phyloP scores from a whole-genome alignment of 805 yeast genomes.

The Nakazawaea laoshanensis region DNA sequence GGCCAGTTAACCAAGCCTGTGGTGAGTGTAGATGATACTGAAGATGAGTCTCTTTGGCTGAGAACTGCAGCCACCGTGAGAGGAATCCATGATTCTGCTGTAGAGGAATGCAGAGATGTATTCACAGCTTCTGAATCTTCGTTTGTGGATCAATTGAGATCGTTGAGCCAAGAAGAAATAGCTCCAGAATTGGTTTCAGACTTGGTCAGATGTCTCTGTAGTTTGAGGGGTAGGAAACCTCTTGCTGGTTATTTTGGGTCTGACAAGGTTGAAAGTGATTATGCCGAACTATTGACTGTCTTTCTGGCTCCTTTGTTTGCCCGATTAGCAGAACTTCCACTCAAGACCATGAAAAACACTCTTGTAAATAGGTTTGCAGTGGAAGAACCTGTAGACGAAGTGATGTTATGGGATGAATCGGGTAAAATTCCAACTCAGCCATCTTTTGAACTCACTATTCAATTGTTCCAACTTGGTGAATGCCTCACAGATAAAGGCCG shows the following conservation, averaged over 20 bases:
- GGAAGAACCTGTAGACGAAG: not conserved
- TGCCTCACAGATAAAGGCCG: not conserved
- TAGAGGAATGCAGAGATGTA: not conserved
- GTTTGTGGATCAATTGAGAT: slow-evolving; percentile 1
- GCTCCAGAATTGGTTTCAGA: not conserved
- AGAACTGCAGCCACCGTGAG: not conserved
- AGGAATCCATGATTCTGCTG: not conserved
- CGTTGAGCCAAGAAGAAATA: not conserved
- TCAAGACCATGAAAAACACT: no score
- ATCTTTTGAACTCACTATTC: slow-evolving; percentile 1
- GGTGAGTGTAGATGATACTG: slow-evolving; percentile 26
- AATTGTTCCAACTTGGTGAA: slow-evolving; percentile 4
- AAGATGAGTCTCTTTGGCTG: slow-evolving; percentile 23
- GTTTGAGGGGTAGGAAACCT: slow-evolving; percentile 3
- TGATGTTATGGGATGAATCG: slow-evolving; percentile 4
- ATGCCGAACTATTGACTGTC: no score
- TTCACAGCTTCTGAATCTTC: not conserved
- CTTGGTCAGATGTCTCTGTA: slow-evolving; percentile 7
- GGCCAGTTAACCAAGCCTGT: slow-evolving; percentile 18
- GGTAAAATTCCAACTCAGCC: slow-evolving; percentile 8
- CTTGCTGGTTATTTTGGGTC: not conserved
- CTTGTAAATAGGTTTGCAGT: no score
- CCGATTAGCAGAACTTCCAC: no score
- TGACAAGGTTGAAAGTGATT: not conserved
- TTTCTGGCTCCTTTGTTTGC: no score